These are phyloP conservation scores for Sporothrix phasma DNA, from an alignment of 2,329 filamentous ascomycete genomes.

Conservation along the genomic window DNA sequence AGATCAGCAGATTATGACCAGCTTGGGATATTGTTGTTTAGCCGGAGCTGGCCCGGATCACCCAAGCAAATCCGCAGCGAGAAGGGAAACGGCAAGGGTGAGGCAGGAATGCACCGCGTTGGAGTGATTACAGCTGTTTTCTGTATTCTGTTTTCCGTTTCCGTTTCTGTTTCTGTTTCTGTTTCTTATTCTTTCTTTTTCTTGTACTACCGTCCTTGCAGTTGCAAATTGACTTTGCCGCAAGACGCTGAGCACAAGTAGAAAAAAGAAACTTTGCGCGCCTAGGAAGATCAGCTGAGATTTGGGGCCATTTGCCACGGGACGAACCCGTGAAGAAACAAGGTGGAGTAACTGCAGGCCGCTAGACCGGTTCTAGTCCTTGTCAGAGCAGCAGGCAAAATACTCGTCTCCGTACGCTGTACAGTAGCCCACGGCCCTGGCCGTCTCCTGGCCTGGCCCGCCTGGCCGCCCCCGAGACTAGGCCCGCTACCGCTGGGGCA, in stretches of 20 bases:
- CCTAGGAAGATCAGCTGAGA: background rate
- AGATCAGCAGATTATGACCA: background rate
- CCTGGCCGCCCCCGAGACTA: background rate
- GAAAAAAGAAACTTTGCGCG: background rate
- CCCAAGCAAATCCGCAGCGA: background rate
- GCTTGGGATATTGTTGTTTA: background rate
- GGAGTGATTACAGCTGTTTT: too few relatives aligned
- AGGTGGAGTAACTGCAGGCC: background rate
- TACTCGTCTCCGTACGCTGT: too few relatives aligned
- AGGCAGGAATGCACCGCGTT: background rate
- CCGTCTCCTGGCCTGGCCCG: slow-evolving; percentile 3
- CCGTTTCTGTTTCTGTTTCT: too few relatives aligned
- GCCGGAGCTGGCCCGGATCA: background rate
- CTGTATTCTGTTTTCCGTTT: too few relatives aligned
- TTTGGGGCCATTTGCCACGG: slow-evolving; percentile 1
- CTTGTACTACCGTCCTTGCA: too few relatives aligned
- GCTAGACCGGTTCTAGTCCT: slow-evolving; percentile 2
- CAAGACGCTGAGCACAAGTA: background rate
- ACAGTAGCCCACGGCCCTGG: slow-evolving; percentile 12
- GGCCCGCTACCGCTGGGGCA: background rate
- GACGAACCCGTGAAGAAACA: background rate
- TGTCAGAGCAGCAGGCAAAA: slow-evolving; percentile 2
- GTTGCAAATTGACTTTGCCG: too few relatives aligned
- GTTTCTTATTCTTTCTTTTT: background rate
- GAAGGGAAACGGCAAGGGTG: background rate